A percentile compares a stretch with the other conserved stretches of the same genome.
Evolutionary conservation across 179 eudicot genomes (phyloP).

Genomic region (Pouteria campechiana): DNA sequence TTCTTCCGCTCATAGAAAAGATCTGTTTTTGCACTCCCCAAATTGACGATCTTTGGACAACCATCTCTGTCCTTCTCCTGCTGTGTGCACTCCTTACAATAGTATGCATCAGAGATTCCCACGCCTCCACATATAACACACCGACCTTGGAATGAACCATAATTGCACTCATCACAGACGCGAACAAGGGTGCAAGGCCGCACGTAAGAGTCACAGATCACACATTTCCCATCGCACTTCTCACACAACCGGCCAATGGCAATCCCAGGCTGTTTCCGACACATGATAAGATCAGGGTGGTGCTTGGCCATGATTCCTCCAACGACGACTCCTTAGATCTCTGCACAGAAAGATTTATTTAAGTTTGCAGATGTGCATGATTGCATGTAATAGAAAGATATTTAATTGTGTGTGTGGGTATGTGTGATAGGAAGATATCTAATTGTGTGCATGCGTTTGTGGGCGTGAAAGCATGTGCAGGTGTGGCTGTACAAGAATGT

Average conservation of each 20-base stretch:
- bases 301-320: conserved; percentile 68
- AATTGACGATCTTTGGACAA: conserved; percentile 73
- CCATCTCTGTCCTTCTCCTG: conserved; percentile 85
- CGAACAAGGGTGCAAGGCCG: conserved; percentile 82
- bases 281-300: conserved; percentile 87
- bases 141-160: conserved; percentile 76
- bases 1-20: conserved; percentile 77
- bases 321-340: too few relatives aligned
- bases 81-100: conserved; percentile 83
- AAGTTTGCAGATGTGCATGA: too few relatives aligned
- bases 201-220: conserved; percentile 75
- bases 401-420: too few relatives aligned
- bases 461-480: too few relatives aligned
- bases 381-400: too few relatives aligned
- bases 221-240: conserved; percentile 77
- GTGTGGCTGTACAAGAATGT: too few relatives aligned
- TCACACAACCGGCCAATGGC: conserved; percentile 82
- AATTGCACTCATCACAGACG: conserved; percentile 81
- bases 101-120: conserved; percentile 78
- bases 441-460: too few relatives aligned
- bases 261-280: conserved; percentile 85
- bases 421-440: too few relatives aligned
- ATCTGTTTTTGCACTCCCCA: conserved; percentile 80
- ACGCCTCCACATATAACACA: conserved; percentile 89
- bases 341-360: too few relatives aligned